Evolutionary conservation across 805 yeast species (phyloP), one percentile per base, ranked within the genome.

Genomic region (Barnettozyma populi): DNA sequence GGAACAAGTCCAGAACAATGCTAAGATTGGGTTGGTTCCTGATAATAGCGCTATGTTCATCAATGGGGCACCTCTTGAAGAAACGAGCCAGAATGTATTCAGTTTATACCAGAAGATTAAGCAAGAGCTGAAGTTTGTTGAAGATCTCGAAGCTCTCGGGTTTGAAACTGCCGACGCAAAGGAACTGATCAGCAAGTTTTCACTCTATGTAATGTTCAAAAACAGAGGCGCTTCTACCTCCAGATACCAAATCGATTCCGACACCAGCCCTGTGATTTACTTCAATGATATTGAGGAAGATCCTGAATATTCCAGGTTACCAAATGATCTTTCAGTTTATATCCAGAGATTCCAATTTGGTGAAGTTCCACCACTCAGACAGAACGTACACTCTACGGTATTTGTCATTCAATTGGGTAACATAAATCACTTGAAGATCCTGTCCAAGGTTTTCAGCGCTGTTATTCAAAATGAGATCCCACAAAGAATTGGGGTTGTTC

Each of bases 401-500:
- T 81, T 92, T 57, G 86, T 77, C 0, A 59, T 90, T 11, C 81
- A 83, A 53, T 68, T 89, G 19, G 67, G 81, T 2, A 71, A 79
- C 51, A 67, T 69, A 13, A 66, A 69, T 2, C 84, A 86, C 49
- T 56, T 83, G 18, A 61, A 68, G 16, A 77, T 75, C 2, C 62
- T 82, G 25, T 64, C 75, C 18, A 69, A 82, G 8, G 68, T 80
- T 31, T 57, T 83, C 2, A 70, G 73, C 23, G 63, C 76, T 2
- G 68, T 80, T 2, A 57, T 80, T n/a, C 70, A 74, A 11, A 74
- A 78, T 38, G 79, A 80, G 1, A 72, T 86, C 16, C 87, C 96
- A 0, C 85, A 90, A 53, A 84, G 90, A 63, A 60, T 92, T 44
- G 99, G 97, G 7, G 52, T 92, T 3, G 69, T 92, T n/a, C 96